Evolutionary conservation across 2,329 filamentous ascomycete genomes (phyloP).

Genomic region (Xylaria sp.): DNA sequence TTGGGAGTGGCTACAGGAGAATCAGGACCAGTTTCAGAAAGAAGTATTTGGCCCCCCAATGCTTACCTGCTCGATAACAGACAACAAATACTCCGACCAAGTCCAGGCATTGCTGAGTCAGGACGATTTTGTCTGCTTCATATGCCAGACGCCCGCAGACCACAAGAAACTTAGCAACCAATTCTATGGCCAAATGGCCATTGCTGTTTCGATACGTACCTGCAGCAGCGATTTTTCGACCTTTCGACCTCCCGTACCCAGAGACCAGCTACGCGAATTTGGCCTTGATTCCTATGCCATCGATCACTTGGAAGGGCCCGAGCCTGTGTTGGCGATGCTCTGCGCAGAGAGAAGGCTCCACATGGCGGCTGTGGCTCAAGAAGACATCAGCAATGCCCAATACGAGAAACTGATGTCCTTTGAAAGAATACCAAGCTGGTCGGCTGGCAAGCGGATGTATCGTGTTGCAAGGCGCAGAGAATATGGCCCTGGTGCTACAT

Average conservation of each 20-base stretch:
- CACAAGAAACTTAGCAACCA: constrained; percentile 76
- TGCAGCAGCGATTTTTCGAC: constrained; percentile 64
- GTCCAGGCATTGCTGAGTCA: constrained; percentile 63
- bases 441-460: constrained; percentile 73
- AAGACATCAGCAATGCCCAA: constrained; percentile 73
- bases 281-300: constrained; percentile 85
- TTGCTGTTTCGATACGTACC: constrained; percentile 79
- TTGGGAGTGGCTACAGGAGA: constrained; percentile 84
- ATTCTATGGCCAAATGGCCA: constrained; percentile 70
- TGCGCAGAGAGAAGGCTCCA: constrained; percentile 79
- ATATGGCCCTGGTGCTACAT: constrained; percentile 79
- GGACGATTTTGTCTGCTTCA: constrained; percentile 74
- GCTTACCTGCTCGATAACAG: constrained; percentile 81
- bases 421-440: constrained; percentile 72
- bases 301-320: constrained; percentile 83
- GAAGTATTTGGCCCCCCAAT: constrained; percentile 85
- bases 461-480: constrained; percentile 77
- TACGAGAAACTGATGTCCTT: constrained; percentile 72
- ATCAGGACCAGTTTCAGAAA: constrained; percentile 76
- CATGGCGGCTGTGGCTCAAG: constrained; percentile 71
- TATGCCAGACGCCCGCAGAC: constrained; percentile 79
- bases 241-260: constrained; percentile 66
- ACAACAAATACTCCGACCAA: constrained; percentile 71
- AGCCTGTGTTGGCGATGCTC: constrained; percentile 86
- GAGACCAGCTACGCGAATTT: constrained; percentile 63